These are phyloP conservation scores for Fusarium euwallaceae DNA, from an alignment of 2,329 filamentous ascomycete species.

Conservation along the genomic window DNA sequence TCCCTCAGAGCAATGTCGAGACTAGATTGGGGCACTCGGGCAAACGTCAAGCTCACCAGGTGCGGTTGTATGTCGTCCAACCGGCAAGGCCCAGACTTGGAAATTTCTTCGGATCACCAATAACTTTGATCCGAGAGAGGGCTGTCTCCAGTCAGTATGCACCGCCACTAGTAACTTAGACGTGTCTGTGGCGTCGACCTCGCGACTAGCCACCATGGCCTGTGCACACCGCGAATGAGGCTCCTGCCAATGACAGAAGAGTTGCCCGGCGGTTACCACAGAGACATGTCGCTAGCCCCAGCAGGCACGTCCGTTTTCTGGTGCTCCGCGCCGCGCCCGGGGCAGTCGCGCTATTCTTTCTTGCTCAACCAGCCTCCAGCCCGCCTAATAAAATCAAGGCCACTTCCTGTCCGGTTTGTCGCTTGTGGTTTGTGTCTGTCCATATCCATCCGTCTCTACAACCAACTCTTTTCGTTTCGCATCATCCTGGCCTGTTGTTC, in stretches of 20 bases:
- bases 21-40: conserved; percentile 20
- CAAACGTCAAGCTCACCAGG: conserved; percentile 37
- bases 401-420: neutral
- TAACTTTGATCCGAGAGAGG: conserved; percentile 42
- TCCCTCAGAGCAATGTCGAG: conserved; percentile 18
- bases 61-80: conserved; percentile 28
- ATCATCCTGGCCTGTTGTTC: neutral
- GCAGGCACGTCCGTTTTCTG: conserved; percentile 38
- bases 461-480: conserved; percentile 1
- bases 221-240: conserved; percentile 35
- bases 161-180: conserved; percentile 38
- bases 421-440: neutral
- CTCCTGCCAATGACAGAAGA: conserved; percentile 32
- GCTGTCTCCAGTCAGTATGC: conserved; percentile 6
- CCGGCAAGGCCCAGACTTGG: conserved; percentile 28
- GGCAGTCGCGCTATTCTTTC: conserved; percentile 2
- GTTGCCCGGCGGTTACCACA: conserved; percentile 70
- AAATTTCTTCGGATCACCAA: conserved; percentile 48
- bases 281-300: conserved; percentile 54
- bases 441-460: conserved; percentile 13
- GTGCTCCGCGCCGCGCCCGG: neutral
- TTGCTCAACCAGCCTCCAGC: neutral
- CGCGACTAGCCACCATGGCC: conserved; percentile 48
- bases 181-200: conserved; percentile 20
- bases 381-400: conserved; percentile 1